Conservation (phyloP, 202 grass and related monocot genomes). For the Dendrocalamus latiflorus region DNA sequence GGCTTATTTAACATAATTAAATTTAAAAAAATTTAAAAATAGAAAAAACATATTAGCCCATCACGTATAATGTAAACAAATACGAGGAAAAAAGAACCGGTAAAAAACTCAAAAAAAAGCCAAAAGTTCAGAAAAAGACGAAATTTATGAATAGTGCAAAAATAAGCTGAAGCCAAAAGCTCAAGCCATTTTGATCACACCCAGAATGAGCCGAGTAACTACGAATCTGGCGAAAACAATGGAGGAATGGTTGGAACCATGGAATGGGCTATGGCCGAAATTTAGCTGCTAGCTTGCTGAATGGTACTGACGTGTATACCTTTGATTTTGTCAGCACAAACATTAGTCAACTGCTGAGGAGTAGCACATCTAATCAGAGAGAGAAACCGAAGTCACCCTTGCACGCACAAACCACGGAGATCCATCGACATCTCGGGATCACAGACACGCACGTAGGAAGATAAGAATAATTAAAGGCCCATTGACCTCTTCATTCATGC, state of each 20-base stretch:
- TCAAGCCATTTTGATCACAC: no score
- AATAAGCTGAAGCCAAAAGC: no score
- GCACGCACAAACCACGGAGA: slow-evolving; percentile 7
- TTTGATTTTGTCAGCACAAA: background rate
- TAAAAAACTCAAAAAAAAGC: no score
- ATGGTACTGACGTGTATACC: background rate
- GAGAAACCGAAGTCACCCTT: background rate
- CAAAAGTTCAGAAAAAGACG: no score
- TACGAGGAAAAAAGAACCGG: no score
- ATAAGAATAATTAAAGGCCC: background rate
- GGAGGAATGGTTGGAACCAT: background rate
- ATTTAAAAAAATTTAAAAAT: no score
- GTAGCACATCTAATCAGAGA: background rate
- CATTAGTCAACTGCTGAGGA: slow-evolving; percentile 14
- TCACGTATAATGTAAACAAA: no score
- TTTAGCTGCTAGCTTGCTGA: background rate
- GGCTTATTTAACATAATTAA: no score
- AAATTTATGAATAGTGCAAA: no score
- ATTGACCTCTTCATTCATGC: slow-evolving; percentile 10
- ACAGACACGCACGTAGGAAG: background rate
- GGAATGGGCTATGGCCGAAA: background rate
- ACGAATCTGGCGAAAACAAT: background rate
- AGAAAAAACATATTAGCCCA: no score
- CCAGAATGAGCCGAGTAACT: background rate
- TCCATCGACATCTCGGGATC: slow-evolving; percentile 26